These are phyloP conservation scores for Phytophthora chlamydospora DNA, from an alignment of 352 stramenopile species.

Conservation along the genomic window DNA sequence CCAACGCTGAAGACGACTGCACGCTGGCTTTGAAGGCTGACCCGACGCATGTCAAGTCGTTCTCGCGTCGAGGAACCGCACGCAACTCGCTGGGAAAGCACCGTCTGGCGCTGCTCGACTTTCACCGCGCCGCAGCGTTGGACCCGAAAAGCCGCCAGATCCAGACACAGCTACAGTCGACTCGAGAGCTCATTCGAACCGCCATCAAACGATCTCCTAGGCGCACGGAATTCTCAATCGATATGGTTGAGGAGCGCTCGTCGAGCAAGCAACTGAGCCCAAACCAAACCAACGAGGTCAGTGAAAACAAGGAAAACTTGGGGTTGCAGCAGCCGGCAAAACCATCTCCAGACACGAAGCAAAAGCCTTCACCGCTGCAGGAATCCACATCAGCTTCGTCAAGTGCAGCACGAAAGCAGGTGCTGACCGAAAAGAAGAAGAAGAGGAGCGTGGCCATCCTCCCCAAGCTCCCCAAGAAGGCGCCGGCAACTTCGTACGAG, in stretches of 20 bases:
- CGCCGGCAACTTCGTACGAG: conserved; percentile 76
- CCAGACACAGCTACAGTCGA: conserved; percentile 58
- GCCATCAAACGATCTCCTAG: conserved; percentile 74
- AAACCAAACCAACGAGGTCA: conserved; percentile 9
- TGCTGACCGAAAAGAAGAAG: conserved; percentile 2
- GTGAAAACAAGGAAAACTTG: conserved; percentile 29
- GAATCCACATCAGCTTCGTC: neutral
- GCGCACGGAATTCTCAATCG: conserved; percentile 51
- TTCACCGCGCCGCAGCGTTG: conserved; percentile 59
- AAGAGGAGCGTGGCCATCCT: conserved; percentile 28
- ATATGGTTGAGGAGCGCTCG: conserved; percentile 38
- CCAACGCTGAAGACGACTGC: conserved; percentile 91
- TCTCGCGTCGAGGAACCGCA: conserved; percentile 80
- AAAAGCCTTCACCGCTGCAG: conserved; percentile 12
- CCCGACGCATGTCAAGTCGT: conserved; percentile 85
- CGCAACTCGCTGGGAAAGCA: conserved; percentile 89
- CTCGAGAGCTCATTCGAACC: conserved; percentile 65
- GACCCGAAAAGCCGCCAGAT: conserved; percentile 83
- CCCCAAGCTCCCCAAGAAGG: conserved; percentile 67
- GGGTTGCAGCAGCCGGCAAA: conserved; percentile 5
- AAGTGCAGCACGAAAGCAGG: neutral
- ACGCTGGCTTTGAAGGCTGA: conserved; percentile 84
- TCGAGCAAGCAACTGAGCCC: neutral
- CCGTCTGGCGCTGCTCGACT: conserved; percentile 82
- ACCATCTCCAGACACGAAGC: conserved; percentile 1